Conservation (phyloP, 176 grass and related monocot species). For the Rhynchospora tenuis region DNA sequence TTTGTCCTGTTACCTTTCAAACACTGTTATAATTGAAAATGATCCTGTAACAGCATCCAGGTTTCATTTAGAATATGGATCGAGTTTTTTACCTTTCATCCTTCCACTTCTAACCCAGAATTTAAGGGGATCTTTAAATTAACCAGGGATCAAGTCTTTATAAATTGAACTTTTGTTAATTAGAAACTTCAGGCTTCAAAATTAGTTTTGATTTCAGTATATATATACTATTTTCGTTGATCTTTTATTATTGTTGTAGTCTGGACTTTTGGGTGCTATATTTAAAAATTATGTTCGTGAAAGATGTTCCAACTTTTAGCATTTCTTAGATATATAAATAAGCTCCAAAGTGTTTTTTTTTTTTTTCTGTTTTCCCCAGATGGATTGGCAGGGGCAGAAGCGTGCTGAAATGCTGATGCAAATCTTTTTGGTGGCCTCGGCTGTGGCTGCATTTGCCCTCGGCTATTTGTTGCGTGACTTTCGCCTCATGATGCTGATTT, state of each 20-base stretch:
- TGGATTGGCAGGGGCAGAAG: conserved; percentile 99
- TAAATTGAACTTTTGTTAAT: neutral
- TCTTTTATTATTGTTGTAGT: neutral
- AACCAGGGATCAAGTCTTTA: neutral
- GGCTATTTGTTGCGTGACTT: conserved; percentile 66
- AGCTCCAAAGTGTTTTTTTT: no score
- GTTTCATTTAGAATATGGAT: neutral
- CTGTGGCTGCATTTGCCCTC: conserved; percentile 43
- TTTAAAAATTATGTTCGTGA: neutral
- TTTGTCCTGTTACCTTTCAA: neutral
- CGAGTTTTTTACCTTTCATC: neutral
- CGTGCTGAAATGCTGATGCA: conserved; percentile 87
- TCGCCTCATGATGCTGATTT: conserved; percentile 74
- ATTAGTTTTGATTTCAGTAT: neutral
- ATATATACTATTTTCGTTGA: neutral
- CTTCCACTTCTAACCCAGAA: neutral
- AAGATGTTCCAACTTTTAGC: neutral
- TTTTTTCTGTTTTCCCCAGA: conserved; percentile 7
- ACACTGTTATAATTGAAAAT: neutral
- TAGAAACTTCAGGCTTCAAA: neutral
- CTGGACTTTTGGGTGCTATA: neutral
- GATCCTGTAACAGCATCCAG: neutral
- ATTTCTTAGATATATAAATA: neutral
- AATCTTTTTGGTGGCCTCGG: conserved; percentile 59
- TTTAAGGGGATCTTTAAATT: neutral